These are phyloP conservation scores for Fusarium lateritium DNA, from an alignment of 2,329 filamentous ascomycete species.

Conservation along the genomic window DNA sequence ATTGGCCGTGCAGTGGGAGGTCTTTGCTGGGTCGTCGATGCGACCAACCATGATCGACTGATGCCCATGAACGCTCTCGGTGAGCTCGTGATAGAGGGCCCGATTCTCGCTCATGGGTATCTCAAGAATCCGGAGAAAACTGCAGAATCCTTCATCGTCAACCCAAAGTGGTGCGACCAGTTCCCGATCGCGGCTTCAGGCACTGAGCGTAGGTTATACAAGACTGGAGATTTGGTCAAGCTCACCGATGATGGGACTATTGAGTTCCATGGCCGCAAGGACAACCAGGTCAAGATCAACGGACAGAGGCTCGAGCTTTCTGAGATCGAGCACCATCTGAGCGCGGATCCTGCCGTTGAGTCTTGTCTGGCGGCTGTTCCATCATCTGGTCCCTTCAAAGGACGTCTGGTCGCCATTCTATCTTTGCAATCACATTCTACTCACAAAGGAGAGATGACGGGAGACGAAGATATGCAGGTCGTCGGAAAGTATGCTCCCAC, in stretches of 20 bases:
- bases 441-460: neutral
- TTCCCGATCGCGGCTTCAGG: neutral
- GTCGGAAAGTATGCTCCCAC: neutral
- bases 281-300: conserved; percentile 54
- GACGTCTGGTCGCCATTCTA: conserved; percentile 27
- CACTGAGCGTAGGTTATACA: conserved; percentile 31
- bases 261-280: conserved; percentile 50
- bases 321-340: conserved; percentile 51
- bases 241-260: conserved; percentile 44
- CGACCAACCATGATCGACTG: conserved; percentile 44
- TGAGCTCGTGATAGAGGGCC: conserved; percentile 56
- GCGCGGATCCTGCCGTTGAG: conserved; percentile 17
- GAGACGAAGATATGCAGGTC: conserved; percentile 10
- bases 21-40: conserved; percentile 48
- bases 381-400: conserved; percentile 16
- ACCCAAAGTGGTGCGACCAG: conserved; percentile 28
- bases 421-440: neutral
- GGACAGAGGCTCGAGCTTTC: conserved; percentile 53
- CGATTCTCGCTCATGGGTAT: conserved; percentile 65
- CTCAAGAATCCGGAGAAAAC: conserved; percentile 57
- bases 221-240: conserved; percentile 44
- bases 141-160: conserved; percentile 48
- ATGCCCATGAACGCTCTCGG: conserved; percentile 50
- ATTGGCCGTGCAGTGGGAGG: conserved; percentile 39
- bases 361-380: conserved; percentile 29